phyloP scores from a whole-genome alignment of 1,284 basidiomycete genomes.

The Ustilago tritici region DNA sequence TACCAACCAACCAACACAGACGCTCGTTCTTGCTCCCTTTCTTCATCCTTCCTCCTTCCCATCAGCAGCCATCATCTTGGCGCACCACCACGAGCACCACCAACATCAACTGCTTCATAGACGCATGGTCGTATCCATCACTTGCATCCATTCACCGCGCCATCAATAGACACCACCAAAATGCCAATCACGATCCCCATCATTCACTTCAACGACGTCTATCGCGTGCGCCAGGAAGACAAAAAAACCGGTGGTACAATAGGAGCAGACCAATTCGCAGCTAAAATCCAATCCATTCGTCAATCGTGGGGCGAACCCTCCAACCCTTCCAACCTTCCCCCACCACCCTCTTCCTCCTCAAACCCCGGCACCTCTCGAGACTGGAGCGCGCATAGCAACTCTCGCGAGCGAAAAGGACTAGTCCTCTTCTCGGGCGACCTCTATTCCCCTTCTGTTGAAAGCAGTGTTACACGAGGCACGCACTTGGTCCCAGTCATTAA shows the following conservation, averaged over 20 bases:
- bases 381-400: constrained; percentile 26
- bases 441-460: constrained; percentile 82
- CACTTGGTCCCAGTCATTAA: constrained; percentile 79
- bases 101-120: not conserved
- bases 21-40: not conserved
- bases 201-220: constrained; percentile 65
- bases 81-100: not conserved
- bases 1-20: not conserved
- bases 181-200: constrained; percentile 54
- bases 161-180: not conserved
- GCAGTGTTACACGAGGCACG: constrained; percentile 86
- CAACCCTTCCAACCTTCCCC: constrained; percentile 24
- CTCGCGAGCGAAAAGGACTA: constrained; percentile 73
- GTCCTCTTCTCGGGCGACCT: constrained; percentile 86
- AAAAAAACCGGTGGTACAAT: constrained; percentile 37
- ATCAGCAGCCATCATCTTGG: not conserved
- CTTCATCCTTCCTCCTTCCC: not conserved
- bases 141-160: not conserved
- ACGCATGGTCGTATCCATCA: not conserved
- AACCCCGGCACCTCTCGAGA: constrained; percentile 13
- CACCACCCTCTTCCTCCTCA: constrained; percentile 1
- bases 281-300: constrained; percentile 62
- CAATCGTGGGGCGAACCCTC: constrained; percentile 54
- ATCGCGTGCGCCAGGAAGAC: constrained; percentile 57
- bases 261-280: constrained; percentile 72